phyloP scores from a whole-genome alignment of 176 grass and related monocot species.

The Musa acuminata region DNA sequence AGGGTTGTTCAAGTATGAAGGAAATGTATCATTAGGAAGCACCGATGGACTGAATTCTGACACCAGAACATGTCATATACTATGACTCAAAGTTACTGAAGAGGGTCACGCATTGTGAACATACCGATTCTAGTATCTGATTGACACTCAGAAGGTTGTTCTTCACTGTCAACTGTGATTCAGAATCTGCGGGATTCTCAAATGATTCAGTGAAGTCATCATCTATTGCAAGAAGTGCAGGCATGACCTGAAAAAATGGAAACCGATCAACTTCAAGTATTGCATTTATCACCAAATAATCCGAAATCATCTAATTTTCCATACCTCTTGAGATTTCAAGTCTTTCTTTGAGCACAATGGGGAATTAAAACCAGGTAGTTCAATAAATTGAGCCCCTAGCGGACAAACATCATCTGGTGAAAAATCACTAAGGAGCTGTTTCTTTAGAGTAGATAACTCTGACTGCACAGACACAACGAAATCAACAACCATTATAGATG shows the following conservation, averaged over 20 bases:
- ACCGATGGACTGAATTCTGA: too few species aligned
- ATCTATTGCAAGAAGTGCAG: conserved; percentile 52
- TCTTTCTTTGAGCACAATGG: conserved; percentile 25
- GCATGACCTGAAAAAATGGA: conserved; percentile 47
- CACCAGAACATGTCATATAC: too few species aligned
- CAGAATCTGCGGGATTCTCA: conserved; percentile 36
- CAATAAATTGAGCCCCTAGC: conserved; percentile 51
- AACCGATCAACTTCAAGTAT: neutral
- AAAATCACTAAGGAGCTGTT: conserved; percentile 84
- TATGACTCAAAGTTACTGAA: too few species aligned
- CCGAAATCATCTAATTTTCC: neutral
- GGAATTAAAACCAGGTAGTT: conserved; percentile 31
- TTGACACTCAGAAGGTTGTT: conserved; percentile 50
- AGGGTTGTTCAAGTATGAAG: too few species aligned
- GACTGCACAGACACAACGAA: conserved; percentile 34
- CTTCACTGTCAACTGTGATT: conserved; percentile 20
- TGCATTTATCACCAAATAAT: neutral
- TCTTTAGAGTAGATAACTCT: conserved; percentile 46
- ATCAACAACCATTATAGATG: conserved; percentile 10
- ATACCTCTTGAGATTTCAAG: conserved; percentile 51
- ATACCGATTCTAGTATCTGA: conserved; percentile 74
- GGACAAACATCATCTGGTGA: conserved; percentile 52
- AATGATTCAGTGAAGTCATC: conserved; percentile 56
- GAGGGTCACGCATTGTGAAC: neutral
- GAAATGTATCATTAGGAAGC: too few species aligned